phyloP scores from a whole-genome alignment of 257 asterid species.

The Linderniella brevidens region DNA sequence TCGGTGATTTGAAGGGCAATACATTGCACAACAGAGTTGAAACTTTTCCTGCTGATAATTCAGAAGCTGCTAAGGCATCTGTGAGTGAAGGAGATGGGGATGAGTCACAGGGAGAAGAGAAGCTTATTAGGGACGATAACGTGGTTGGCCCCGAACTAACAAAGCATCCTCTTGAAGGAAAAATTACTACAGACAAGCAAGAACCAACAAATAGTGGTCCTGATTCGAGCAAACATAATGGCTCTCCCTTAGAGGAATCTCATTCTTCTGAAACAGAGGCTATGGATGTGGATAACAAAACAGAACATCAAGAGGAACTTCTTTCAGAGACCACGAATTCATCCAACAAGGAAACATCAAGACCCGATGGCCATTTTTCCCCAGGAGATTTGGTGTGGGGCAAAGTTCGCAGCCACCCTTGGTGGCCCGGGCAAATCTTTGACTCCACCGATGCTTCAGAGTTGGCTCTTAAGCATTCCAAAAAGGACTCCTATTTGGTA shows the following conservation, averaged over 20 bases:
- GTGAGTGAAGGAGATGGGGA: too few species aligned
- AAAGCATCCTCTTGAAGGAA: too few species aligned
- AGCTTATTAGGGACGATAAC: too few species aligned
- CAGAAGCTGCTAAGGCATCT: too few species aligned
- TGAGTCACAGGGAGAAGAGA: too few species aligned
- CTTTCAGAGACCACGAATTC: conserved; percentile 14
- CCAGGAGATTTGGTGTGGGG: conserved; percentile 92
- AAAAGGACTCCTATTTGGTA: conserved; percentile 70
- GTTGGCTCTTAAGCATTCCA: conserved; percentile 52
- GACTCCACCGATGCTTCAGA: conserved; percentile 82
- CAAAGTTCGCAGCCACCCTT: conserved; percentile 89
- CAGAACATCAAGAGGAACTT: conserved; percentile 21
- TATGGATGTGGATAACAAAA: conserved; percentile 14
- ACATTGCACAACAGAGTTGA: conserved; percentile 12
- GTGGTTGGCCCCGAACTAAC: too few species aligned
- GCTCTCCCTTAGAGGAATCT: too few species aligned
- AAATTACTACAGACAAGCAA: too few species aligned
- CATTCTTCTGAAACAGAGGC: conserved; percentile 1
- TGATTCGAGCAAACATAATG: too few species aligned
- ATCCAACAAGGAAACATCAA: conserved; percentile 14
- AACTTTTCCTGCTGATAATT: too few species aligned
- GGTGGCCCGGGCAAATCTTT: conserved; percentile 99
- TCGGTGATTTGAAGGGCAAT: conserved; percentile 16
- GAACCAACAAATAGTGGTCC: too few species aligned
- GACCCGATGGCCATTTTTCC: conserved; percentile 31